These are phyloP conservation scores for Nephelium lappaceum DNA, from an alignment of 345 rosid species.

Conservation along the genomic window DNA sequence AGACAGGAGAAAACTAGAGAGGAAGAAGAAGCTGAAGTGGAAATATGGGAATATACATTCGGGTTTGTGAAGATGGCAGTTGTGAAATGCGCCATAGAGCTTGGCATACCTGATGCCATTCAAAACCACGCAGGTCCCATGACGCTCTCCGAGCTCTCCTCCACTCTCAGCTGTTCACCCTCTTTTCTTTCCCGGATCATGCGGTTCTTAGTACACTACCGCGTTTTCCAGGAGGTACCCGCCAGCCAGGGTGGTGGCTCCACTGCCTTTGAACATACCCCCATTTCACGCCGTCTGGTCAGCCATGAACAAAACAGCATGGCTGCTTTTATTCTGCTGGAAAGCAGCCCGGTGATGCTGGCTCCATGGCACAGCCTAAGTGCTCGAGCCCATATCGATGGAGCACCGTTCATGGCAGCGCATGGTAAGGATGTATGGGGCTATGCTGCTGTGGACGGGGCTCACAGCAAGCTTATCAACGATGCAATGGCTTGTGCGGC, in stretches of 20 bases:
- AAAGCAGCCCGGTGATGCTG: slow-evolving; percentile 53
- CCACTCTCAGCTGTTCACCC: slow-evolving; percentile 48
- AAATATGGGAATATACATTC: slow-evolving; percentile 56
- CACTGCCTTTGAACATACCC: slow-evolving; percentile 45
- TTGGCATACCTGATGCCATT: slow-evolving; percentile 66
- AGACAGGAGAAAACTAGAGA: neutral
- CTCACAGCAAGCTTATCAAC: slow-evolving; percentile 40
- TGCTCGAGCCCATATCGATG: slow-evolving; percentile 30
- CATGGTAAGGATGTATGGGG: slow-evolving; percentile 58
- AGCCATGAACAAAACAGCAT: slow-evolving; percentile 40
- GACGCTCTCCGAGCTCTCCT: slow-evolving; percentile 53
- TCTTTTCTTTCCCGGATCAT: slow-evolving; percentile 59
- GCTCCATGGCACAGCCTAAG: slow-evolving; percentile 64
- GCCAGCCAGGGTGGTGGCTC: slow-evolving; percentile 27
- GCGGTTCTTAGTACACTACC: slow-evolving; percentile 61
- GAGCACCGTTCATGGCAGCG: slow-evolving; percentile 48
- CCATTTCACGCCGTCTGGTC: slow-evolving; percentile 60
- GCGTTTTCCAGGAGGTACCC: slow-evolving; percentile 46
- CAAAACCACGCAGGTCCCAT: slow-evolving; percentile 48
- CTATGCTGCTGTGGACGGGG: slow-evolving; percentile 41
- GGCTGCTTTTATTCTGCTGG: slow-evolving; percentile 46
- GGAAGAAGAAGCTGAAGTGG: slow-evolving; percentile 39
- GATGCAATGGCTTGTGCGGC: slow-evolving; percentile 73
- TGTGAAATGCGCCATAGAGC: slow-evolving; percentile 79
- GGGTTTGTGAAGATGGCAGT: slow-evolving; percentile 61